Conservation (phyloP, 768 basidiomycete species). For the Termitomyces sp. region DNA sequence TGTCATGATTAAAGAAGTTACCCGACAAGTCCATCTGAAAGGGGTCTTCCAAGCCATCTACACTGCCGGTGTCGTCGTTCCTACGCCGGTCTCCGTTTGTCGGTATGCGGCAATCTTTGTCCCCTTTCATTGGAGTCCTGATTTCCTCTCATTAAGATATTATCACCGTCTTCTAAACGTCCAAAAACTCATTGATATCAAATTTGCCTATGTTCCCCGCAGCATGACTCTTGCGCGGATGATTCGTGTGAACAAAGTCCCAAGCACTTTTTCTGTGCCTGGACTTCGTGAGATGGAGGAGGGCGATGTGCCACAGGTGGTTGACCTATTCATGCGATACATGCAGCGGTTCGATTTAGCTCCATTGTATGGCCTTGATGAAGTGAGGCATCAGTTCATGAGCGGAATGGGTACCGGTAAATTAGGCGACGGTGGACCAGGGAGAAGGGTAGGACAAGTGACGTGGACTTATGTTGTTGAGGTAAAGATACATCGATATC, state of each 20-base stretch:
- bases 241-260: slow-evolving; percentile 69
- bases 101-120: slow-evolving; percentile 37
- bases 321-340: slow-evolving; percentile 66
- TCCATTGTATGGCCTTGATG: slow-evolving; percentile 69
- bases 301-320: slow-evolving; percentile 64
- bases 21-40: slow-evolving; percentile 82
- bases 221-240: slow-evolving; percentile 89
- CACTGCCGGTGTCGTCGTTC: slow-evolving; percentile 89
- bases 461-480: slow-evolving; percentile 97
- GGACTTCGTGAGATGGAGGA: slow-evolving; percentile 89
- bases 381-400: slow-evolving; percentile 82
- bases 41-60: slow-evolving; percentile 97
- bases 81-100: slow-evolving; percentile 88
- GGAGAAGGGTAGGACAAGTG: slow-evolving; percentile 73
- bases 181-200: slow-evolving; percentile 84
- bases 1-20: slow-evolving; percentile 96
- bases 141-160: slow-evolving; percentile 46
- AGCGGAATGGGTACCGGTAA: slow-evolving; percentile 71
- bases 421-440: slow-evolving; percentile 39
- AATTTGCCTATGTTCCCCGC: slow-evolving; percentile 84
- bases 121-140: not conserved
- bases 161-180: slow-evolving; percentile 90
- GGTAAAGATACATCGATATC: slow-evolving; percentile 51
- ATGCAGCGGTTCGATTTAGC: slow-evolving; percentile 84
- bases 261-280: slow-evolving; percentile 39